These are phyloP conservation scores for Filobasidium floriforme DNA, from an alignment of 768 basidiomycete species.

Conservation along the genomic window DNA sequence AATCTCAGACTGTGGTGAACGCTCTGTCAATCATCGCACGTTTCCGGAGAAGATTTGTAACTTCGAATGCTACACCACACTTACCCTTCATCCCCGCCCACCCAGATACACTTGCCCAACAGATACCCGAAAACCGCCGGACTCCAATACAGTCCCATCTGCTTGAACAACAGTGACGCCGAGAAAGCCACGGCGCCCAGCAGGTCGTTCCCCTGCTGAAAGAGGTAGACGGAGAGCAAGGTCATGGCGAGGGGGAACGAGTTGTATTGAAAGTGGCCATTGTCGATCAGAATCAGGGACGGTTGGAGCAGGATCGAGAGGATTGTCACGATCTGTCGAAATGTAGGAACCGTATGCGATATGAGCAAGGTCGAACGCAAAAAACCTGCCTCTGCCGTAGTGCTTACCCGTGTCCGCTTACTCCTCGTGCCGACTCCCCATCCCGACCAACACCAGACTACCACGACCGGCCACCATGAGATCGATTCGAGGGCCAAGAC, in stretches of 20 bases:
- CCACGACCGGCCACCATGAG: slow-evolving; percentile 66
- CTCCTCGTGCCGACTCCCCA: slow-evolving; percentile 60
- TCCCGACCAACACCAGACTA: slow-evolving; percentile 57
- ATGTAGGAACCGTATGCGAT: neutral
- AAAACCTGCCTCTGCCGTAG: neutral
- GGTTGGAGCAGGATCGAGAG: slow-evolving; percentile 73
- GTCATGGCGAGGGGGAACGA: slow-evolving; percentile 77
- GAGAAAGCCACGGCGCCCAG: slow-evolving; percentile 73
- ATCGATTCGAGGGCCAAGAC: slow-evolving; percentile 63
- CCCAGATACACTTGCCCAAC: slow-evolving; percentile 76
- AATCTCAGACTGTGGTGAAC: slow-evolving; percentile 49
- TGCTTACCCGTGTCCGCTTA: slow-evolving; percentile 64
- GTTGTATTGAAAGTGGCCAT: slow-evolving; percentile 85
- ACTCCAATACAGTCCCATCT: slow-evolving; percentile 91
- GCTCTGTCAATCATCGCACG: too few species aligned
- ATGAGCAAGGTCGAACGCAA: slow-evolving; percentile 1
- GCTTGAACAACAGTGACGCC: slow-evolving; percentile 82
- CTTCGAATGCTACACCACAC: slow-evolving; percentile 26
- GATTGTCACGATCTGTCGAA: slow-evolving; percentile 56
- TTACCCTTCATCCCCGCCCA: slow-evolving; percentile 66
- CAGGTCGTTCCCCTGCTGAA: slow-evolving; percentile 62
- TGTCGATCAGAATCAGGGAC: slow-evolving; percentile 72
- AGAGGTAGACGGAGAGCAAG: slow-evolving; percentile 52
- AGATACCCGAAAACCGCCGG: slow-evolving; percentile 87
- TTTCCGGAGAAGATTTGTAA: too few species aligned